Base-by-base conservation (phyloP, 768 basidiomycete genomes). In the Tremella mesenterica region DNA sequence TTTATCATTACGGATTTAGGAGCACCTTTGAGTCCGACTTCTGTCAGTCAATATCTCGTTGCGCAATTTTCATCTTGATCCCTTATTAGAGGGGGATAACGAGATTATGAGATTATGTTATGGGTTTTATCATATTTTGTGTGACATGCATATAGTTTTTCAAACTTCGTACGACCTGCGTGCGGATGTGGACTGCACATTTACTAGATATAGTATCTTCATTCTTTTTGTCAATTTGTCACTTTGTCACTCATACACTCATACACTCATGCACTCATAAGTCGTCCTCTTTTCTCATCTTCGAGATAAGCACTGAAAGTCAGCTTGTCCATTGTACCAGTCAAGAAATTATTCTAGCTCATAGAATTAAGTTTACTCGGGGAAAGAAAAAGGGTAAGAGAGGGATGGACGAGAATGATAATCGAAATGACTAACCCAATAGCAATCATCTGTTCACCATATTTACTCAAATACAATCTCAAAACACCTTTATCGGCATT, bases 1-100 rank as follows among this genome's bases (percentile, higher is more conserved):
- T 80, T 96, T 31, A 88, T 97, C 31, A 87, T 96, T 70, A 89
- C 87, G 52, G 93, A 97, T 64, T 83, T 96, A 36, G 93, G 93
- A 20, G 87, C 88, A 63, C 78, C 67, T 26, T 48, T 71, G 48
- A 60, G 55, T 45, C 62, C 91, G 28, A 86, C 88, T 75, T 86
- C 87, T 53, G 88, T 95, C 59, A 91, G 88, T 74, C 89, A 91
- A 72, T 92, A 92, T 72, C 79, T 95, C 39, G 91, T 95, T 54
- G 89, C 88, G 60, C 90, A 92, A 84, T 93, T 74, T 56, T 68
- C 72, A 34, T 48, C 47, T 20, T 48, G 26, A 25, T 20, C n/a
- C 43, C 10, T 44, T 10, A 44, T 21, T 21, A 13, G 13, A 12
- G 43, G 43, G 10, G 13, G 12, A 44, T 10, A 21, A 12, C n/a